Conservation (phyloP, 108 stramenopile species). For the Pinguiococcus pyrenoidosus region DNA sequence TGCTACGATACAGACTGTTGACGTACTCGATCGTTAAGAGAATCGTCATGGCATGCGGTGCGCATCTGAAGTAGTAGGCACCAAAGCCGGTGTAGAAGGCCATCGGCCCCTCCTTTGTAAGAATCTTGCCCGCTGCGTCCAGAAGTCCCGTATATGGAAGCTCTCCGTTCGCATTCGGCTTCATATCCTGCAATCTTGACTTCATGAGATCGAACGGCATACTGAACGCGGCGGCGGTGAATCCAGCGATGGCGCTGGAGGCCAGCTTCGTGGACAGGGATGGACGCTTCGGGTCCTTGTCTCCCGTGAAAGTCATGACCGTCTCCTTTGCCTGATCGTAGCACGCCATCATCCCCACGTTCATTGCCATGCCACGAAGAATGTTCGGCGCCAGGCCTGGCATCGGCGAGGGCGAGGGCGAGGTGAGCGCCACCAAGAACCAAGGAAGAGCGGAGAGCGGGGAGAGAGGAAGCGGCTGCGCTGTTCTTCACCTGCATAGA, state of each 20-base stretch:
- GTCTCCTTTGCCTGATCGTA: constrained; percentile 87
- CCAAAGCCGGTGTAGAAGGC: constrained; percentile 86
- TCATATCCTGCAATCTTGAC: constrained; percentile 77
- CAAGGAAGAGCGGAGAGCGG: not conserved
- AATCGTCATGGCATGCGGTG: constrained; percentile 98
- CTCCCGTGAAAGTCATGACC: constrained; percentile 18
- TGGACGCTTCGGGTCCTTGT: constrained; percentile 62
- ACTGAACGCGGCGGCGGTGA: constrained; percentile 82
- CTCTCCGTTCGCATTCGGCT: constrained; percentile 63
- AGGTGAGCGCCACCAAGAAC: too few relatives aligned
- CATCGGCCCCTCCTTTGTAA: constrained; percentile 65
- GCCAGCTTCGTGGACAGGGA: constrained; percentile 58
- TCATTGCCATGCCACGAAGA: constrained; percentile 94
- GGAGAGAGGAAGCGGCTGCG: not conserved
- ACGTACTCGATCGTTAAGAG: constrained; percentile 85
- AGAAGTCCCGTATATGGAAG: constrained; percentile 72
- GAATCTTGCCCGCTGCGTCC: constrained; percentile 67
- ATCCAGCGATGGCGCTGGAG: constrained; percentile 51
- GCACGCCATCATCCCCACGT: constrained; percentile 97
- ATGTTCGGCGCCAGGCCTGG: constrained; percentile 86
- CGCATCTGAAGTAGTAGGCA: constrained; percentile 92
- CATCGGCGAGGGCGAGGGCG: too few relatives aligned
- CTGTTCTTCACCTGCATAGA: constrained; percentile 52
- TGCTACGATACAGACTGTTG: constrained; percentile 32
- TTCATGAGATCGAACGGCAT: constrained; percentile 96